Base-by-base conservation (phyloP, 805 yeast species). In the Candida sithepensis region DNA sequence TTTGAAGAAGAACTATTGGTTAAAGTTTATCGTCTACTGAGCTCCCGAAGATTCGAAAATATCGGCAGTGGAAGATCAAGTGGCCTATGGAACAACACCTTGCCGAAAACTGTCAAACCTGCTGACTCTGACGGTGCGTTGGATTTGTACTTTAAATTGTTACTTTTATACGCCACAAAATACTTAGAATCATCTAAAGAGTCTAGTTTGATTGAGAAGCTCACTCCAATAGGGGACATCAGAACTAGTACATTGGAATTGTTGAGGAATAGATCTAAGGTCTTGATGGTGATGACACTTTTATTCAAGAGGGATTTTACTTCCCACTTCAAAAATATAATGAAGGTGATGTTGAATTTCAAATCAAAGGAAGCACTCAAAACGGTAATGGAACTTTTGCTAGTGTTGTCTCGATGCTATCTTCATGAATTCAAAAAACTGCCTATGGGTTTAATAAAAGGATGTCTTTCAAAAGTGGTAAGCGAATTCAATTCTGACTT, bases 191-290 rank as follows among this genome's bases (percentile, higher is more conserved):
- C 52, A 19, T 39, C 45, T 3, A 50, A 52, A 23, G 42, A 51
- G 45, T 21, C 45, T 32, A 56, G 58, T 26, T 39, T 66, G 26
- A 44, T 67, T 18, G 71, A 67, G 28, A 65, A 66, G 39, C 49
- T 68, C 19, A 64, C 61, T 9, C 72, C 72, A 1, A 56, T 67
- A 12, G 63, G 68, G 16, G 58, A 61, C 20, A 52, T 65, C 10
- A 48, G 53, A 33, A 60, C 64, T 3, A 59, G 60, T 46, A 55
- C 61, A 3, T 20, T 53, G 3, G 36, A 40, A 1, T 52, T 63
- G 3, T 46, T 68, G 18, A 57, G 56, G 34, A 66, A 65, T 49
- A 50, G 72, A 34, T 52, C 61, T 3, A 63, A 65, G 37, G 46
- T 68, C 3, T 47, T 67, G 19, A 46, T 68, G 38, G 53, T 61